phyloP scores from a whole-genome alignment of 1,284 basidiomycete genomes.

The Fomitiporia mediterranea region DNA sequence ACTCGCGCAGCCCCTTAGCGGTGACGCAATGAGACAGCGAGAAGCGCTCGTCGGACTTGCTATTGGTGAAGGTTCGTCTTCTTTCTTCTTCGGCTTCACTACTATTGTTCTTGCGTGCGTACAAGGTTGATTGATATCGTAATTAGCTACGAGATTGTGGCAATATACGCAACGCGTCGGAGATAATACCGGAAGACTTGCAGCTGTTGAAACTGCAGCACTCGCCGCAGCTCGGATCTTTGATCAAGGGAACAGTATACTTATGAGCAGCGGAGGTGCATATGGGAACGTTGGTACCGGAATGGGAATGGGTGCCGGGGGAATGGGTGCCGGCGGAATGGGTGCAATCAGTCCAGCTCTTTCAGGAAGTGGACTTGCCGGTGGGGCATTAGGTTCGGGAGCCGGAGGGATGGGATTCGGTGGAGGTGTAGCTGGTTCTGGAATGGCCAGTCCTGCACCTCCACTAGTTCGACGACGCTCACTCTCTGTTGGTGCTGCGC shows the following conservation, averaged over 20 bases:
- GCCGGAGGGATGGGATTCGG: constrained; percentile 1
- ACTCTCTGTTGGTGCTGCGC: background rate
- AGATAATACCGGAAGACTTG: constrained; percentile 26
- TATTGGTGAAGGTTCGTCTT: constrained; percentile 24
- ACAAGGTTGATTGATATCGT: too few species aligned
- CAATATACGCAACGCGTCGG: constrained; percentile 23
- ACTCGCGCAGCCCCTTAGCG: constrained; percentile 23
- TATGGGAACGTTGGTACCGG: background rate
- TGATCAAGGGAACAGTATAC: constrained; percentile 5
- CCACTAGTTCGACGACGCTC: constrained; percentile 14
- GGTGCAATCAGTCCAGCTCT: background rate
- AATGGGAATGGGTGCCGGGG: background rate
- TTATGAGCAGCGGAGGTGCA: background rate
- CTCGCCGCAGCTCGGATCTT: constrained; percentile 23
- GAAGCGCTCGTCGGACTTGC: constrained; percentile 25
- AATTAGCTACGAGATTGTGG: constrained; percentile 22
- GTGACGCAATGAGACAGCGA: constrained; percentile 23
- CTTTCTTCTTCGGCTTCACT: background rate
- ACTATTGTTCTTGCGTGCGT: too few species aligned
- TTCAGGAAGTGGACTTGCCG: background rate
- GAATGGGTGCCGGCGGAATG: constrained; percentile 3
- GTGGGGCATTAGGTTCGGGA: background rate
- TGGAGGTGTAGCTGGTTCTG: background rate
- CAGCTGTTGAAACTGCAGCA: constrained; percentile 28
- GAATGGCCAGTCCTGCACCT: background rate